phyloP scores from a whole-genome alignment of 2,329 filamentous ascomycete genomes.

The Fusarium pseudonygamai region DNA sequence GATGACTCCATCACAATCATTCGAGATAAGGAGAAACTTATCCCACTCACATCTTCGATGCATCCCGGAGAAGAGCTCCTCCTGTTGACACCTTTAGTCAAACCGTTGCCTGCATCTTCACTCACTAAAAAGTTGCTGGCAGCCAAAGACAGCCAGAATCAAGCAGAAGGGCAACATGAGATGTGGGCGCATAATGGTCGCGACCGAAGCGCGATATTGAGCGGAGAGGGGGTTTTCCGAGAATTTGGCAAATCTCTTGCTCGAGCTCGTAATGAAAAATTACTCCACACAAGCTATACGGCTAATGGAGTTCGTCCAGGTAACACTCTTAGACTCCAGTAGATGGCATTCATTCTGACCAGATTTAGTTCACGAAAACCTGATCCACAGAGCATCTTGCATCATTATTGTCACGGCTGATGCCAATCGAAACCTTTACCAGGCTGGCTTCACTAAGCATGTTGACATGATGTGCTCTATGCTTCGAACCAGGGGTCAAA shows the following conservation, averaged over 20 bases:
- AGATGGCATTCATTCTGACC: background rate
- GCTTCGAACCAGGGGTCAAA: conserved; percentile 78
- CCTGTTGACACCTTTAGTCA: conserved; percentile 87
- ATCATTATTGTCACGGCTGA: conserved; percentile 94
- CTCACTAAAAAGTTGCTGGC: conserved; percentile 77
- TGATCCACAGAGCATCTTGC: conserved; percentile 87
- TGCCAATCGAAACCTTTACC: conserved; percentile 92
- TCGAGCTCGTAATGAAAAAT: conserved; percentile 82
- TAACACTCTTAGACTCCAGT: conserved; percentile 39
- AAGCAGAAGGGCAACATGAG: conserved; percentile 58
- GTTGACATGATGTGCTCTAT: conserved; percentile 95
- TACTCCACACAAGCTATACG: conserved; percentile 94
- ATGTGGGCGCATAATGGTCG: conserved; percentile 61
- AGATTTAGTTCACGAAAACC: conserved; percentile 79
- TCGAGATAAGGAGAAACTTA: conserved; percentile 83
- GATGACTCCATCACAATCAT: conserved; percentile 94
- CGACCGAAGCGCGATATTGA: conserved; percentile 76
- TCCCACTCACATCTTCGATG: conserved; percentile 84
- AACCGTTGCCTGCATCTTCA: conserved; percentile 89
- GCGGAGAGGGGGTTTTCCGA: conserved; percentile 90
- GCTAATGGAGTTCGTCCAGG: conserved; percentile 87
- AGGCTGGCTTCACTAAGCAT: conserved; percentile 94
- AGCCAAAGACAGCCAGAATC: conserved; percentile 52
- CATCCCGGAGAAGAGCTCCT: conserved; percentile 89
- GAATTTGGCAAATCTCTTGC: conserved; percentile 90